These are phyloP conservation scores for Stemphylium lycopersici DNA, from an alignment of 2,329 filamentous ascomycete species.

Conservation along the genomic window DNA sequence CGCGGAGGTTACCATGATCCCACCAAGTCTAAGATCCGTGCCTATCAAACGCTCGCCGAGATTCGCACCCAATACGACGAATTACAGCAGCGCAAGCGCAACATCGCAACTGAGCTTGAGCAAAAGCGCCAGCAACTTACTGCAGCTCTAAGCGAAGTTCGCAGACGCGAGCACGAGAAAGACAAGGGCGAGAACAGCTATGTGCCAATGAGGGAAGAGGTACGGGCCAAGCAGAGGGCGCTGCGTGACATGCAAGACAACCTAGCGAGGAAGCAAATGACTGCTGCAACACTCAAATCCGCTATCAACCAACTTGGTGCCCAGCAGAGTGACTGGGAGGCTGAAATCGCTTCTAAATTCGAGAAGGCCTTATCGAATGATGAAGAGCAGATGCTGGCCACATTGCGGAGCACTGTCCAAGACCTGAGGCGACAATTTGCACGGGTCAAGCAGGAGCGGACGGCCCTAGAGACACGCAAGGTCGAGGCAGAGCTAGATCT, in stretches of 20 bases:
- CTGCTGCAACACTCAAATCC: slow-evolving; percentile 72
- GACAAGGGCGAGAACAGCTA: slow-evolving; percentile 82
- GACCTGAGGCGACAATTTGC: slow-evolving; percentile 78
- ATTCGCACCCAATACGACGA: slow-evolving; percentile 77
- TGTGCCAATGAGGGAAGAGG: slow-evolving; percentile 76
- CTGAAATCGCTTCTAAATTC: slow-evolving; percentile 84
- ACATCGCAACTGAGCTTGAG: slow-evolving; percentile 74
- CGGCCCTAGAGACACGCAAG: slow-evolving; percentile 81
- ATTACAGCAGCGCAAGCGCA: slow-evolving; percentile 66
- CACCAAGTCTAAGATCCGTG: slow-evolving; percentile 83
- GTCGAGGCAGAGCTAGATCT: slow-evolving; percentile 84
- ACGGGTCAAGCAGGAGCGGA: slow-evolving; percentile 72
- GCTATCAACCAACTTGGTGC: slow-evolving; percentile 64
- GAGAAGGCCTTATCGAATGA: slow-evolving; percentile 83
- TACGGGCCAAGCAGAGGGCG: slow-evolving; percentile 75
- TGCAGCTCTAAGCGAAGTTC: slow-evolving; percentile 78
- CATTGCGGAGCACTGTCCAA: slow-evolving; percentile 71
- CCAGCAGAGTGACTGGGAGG: slow-evolving; percentile 76
- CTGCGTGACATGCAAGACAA: slow-evolving; percentile 75
- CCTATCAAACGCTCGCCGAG: slow-evolving; percentile 74
- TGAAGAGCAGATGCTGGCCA: slow-evolving; percentile 83
- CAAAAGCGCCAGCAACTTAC: slow-evolving; percentile 88
- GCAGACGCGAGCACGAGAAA: slow-evolving; percentile 80
- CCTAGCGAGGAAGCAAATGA: slow-evolving; percentile 72
- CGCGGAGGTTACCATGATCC: slow-evolving; percentile 94